Evolutionary conservation across 768 basidiomycete species (phyloP), one percentile per base, ranked within the genome.

Genomic region (Lentinula guzmanii): DNA sequence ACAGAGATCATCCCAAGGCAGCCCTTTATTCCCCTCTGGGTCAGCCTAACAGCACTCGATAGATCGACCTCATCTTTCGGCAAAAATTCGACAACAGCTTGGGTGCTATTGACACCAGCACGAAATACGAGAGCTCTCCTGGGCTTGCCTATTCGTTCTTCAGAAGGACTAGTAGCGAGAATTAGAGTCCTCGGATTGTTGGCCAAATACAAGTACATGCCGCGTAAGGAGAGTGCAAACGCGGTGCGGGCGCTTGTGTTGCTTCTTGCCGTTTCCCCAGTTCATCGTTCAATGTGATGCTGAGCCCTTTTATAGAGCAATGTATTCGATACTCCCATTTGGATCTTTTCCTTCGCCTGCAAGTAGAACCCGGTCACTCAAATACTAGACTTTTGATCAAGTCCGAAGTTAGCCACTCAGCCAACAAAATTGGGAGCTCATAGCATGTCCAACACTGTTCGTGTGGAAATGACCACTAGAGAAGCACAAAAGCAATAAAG

Each of bases 41-140:
- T 89, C 58, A 94, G 69, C 65, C 82, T 82, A 57, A 90, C 77
- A 35, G 88, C 76, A 62, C 79, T 82, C 28, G 76, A 68, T 45
- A 91, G 77, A 68, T 93, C 86, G 42, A 95, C 81, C 67, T 91
- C 82, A 56, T 84, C 78, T 64, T 86, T 86, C 0, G 82, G 85
- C 10, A 95, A 72, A 67, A 95, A 93, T 73, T 96, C 94, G 24
- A 96, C 93, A 46, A 95, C 83, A 50, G 90, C 90, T 69, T 92
- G 90, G 8, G 83, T 72, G 58, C 71, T 70, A 15, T 71, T 67
- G 61, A 80, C 75, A 21, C 86, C 84, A 24, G 83, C 80, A 52
- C 90, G 88, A 71, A 94, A 92, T 52, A 89, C 81, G 39, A 94
- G 83, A 13, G 81, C 89, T 64, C 82, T 77, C 37, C 72, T 73